Evolutionary conservation across 345 rosid species (phyloP).

Genomic region (Kandelia obovata): DNA sequence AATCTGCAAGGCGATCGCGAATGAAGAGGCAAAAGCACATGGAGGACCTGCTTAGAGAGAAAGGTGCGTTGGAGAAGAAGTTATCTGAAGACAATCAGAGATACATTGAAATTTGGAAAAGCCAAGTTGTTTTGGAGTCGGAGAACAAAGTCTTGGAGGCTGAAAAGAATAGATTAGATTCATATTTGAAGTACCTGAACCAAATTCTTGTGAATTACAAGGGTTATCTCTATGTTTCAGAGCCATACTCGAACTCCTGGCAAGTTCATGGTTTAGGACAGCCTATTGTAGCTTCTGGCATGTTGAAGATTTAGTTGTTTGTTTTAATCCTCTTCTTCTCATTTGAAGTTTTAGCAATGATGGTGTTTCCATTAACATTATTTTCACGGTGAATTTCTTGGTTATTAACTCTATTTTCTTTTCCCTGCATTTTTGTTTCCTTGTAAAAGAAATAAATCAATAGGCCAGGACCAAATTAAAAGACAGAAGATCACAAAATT

Average conservation of each 20-base stretch:
- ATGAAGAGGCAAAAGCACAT: slow-evolving; percentile 54
- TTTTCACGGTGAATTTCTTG: no score
- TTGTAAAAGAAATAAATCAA: no score
- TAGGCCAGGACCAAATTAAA: no score
- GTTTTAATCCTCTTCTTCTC: no score
- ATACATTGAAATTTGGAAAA: slow-evolving; percentile 15
- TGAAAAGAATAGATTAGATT: slow-evolving; percentile 36
- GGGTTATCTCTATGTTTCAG: slow-evolving; percentile 4
- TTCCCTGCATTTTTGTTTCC: no score
- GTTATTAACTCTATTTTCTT: no score
- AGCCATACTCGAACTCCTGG: slow-evolving; percentile 21
- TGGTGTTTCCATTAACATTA: no score
- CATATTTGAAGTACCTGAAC: slow-evolving; percentile 30
- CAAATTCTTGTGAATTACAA: slow-evolving; percentile 16
- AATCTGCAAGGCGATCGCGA: slow-evolving; percentile 74
- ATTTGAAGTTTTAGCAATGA: no score
- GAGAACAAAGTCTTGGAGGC: slow-evolving; percentile 41
- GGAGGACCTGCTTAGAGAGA: slow-evolving; percentile 50
- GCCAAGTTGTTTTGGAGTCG: slow-evolving; percentile 20
- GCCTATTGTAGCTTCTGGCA: slow-evolving; percentile 21
- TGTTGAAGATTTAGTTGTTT: no score
- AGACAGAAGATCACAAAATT: no score
- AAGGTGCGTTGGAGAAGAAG: slow-evolving; percentile 41
- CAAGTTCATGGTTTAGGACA: slow-evolving; percentile 22
- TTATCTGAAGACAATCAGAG: slow-evolving; percentile 28